Evolutionary conservation across 2,329 filamentous ascomycete genomes (phyloP), one percentile per base, ranked within the genome.

Genomic region (Leptographium flavum): DNA sequence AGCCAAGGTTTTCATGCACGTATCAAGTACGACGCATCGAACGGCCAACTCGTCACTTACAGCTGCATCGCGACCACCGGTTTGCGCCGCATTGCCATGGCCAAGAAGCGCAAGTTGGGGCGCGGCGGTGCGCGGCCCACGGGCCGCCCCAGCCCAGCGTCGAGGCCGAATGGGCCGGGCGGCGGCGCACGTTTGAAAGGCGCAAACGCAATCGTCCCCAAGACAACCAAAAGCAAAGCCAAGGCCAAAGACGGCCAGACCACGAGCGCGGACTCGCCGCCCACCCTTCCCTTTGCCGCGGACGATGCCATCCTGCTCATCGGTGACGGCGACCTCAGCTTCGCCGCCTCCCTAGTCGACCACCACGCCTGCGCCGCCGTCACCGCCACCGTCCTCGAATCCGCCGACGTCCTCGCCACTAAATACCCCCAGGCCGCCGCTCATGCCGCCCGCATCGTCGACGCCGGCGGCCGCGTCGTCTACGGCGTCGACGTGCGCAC

Each of bases 301-400:
- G 76, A 73, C 54, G 76, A 87, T 52, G 66, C 72, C 54, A 86
- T 90, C 50, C 75, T 92, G 7, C 73, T 90, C 3, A 64, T 90
- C 43, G 85, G 85, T 55, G 85, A 92, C 58, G 85, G 78, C 52
- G 85, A 93, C 61, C 76, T 92, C 57, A 87, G 81, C 58, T 90
- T 87, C 59, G 74, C 83, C 13, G 71, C 73, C 25, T 79, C 76
- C 2, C 69, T 90, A 2, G 68, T 81, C 43, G 61, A 70, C 44
- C 69, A 81, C 55, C 81, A 87, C 63, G 70, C 67, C 52, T 85
- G 79, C 64, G 70, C 65, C 48, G 68, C 79, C 55, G 60, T 90
- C 6, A 81, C 76, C 0, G 83, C 81, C 32, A 87, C 83, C 3
- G 77, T 81, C 15, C 71, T 75, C 53, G 84, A 88, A 58, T 67